Conservation (phyloP, 2,329 filamentous ascomycete species). For the Xylaria hypoxylon region DNA sequence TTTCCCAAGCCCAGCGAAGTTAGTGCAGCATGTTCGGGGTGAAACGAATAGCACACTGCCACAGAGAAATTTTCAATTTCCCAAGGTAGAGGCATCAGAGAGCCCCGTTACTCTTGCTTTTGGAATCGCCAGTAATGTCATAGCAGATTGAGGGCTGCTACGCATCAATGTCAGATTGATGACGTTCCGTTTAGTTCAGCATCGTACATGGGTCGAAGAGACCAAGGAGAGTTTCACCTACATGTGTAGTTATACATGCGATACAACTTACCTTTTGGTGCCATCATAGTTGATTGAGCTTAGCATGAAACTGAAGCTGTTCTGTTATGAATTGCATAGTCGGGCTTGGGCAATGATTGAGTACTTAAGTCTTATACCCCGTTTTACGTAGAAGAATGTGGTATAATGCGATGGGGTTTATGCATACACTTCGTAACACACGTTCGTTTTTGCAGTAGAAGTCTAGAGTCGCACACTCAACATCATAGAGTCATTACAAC, state of each 20-base stretch:
- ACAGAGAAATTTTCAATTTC: constrained; percentile 48
- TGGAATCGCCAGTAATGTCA: constrained; percentile 66
- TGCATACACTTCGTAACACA: constrained; percentile 44
- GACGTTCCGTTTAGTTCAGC: constrained; percentile 54
- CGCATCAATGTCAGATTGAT: constrained; percentile 64
- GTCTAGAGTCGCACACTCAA: constrained; percentile 28
- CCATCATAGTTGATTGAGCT: not conserved
- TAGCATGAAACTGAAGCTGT: not conserved
- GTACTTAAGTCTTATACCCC: not conserved
- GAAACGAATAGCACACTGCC: constrained; percentile 71
- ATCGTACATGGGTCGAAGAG: constrained; percentile 4
- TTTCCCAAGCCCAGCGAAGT: not conserved
- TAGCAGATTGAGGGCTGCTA: constrained; percentile 67
- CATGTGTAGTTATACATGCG: not conserved
- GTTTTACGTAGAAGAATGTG: not conserved
- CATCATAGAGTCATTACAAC: constrained; percentile 37
- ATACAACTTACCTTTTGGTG: constrained; percentile 25
- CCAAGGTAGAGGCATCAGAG: constrained; percentile 67
- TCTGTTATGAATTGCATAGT: not conserved
- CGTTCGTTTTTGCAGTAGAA: constrained; percentile 4
- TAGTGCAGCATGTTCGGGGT: constrained; percentile 64
- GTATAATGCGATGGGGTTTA: not conserved
- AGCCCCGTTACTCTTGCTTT: constrained; percentile 65
- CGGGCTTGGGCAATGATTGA: not conserved
- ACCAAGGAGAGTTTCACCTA: constrained; percentile 29